Percentiles rank a stretch among this genome's conserved stretches.
Evolutionary conservation across 352 stramenopile genomes (phyloP).

Genomic region (Nothophytophthora sp.): DNA sequence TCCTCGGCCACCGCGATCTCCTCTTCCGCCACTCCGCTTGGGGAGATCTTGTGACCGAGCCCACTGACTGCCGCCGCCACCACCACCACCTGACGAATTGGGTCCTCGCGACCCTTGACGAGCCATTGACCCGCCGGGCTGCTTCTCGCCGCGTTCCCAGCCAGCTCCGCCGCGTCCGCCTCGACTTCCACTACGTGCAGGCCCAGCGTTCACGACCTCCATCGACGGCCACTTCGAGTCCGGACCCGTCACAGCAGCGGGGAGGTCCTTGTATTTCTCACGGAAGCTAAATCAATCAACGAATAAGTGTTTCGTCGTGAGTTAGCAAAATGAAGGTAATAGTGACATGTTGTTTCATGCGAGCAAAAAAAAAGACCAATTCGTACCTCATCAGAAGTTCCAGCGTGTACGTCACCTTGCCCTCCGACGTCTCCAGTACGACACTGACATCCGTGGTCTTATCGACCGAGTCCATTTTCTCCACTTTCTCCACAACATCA

Average conservation of each 20-base stretch:
- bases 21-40: conserved; percentile 50
- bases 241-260: conserved; percentile 27
- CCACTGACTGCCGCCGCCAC: conserved; percentile 51
- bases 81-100: conserved; percentile 18
- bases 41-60: conserved; percentile 69
- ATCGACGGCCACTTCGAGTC: conserved; percentile 69
- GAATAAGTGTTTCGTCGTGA: conserved; percentile 6
- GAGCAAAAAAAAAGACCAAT: conserved; percentile 1
- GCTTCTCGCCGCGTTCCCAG: conserved; percentile 71
- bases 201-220: conserved; percentile 66
- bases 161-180: conserved; percentile 40
- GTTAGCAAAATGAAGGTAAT: neutral
- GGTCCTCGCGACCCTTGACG: conserved; percentile 59
- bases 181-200: conserved; percentile 39
- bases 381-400: conserved; percentile 56
- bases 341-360: neutral
- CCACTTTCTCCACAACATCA: conserved; percentile 7
- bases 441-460: conserved; percentile 39
- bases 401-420: conserved; percentile 61
- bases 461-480: conserved; percentile 11
- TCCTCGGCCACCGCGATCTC: conserved; percentile 42
- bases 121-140: conserved; percentile 34
- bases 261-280: conserved; percentile 58
- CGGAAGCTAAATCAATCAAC: conserved; percentile 41
- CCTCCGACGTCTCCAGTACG: conserved; percentile 30